Base-by-base conservation (phyloP, 2,329 filamentous ascomycete species). In the Calonectria hongkongensis region DNA sequence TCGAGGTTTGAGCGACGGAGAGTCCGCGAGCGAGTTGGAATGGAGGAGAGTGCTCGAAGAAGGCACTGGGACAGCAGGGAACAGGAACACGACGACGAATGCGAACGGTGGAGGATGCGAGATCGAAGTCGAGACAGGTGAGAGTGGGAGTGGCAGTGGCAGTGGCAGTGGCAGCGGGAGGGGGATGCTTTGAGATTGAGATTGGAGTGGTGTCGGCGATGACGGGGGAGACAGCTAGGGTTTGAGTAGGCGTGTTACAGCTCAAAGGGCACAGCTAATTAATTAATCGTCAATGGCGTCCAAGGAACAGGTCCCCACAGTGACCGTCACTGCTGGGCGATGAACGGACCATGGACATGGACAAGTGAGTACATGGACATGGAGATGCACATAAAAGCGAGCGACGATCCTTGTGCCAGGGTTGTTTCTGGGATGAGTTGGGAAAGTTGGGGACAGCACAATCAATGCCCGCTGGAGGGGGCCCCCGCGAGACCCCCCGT, bases 201-300 rank as follows among this genome's bases (percentile, higher is more conserved):
- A 60, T 60, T 60, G 21, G 36, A 36, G 36, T 60, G n/a, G 54
- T 41, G 54, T 60, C 36, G 54, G 30, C 54, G 33, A 60, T 15
- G 54, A 60, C 54, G n/a, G 45, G 54, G 54, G 54, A 36, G 39
- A 41, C 33, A 41, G 36, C 33, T 41, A 60, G 54, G 54, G 54
- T 60, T 60, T 60, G 54, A 39, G 36, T 41, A 41, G 54, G 33
- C 54, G 39, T 60, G 54, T 60, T 60, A 41, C 54, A 60, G 54
- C 54, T 60, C 54, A 28, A 58, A 60, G 54, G 54, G 54, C 33
- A 41, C 54, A 41, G 36, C 25, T 39, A 60, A 60, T 60, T 60
- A 60, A 60, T 60, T 60, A 41, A 36, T 36, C 33, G 33, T 60
- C 54, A 60, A 60, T 60, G 33, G 54, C 33, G 54, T 60, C 54